Evolutionary conservation across 768 basidiomycete species (phyloP).

Genomic region (Suillus clintonianus): DNA sequence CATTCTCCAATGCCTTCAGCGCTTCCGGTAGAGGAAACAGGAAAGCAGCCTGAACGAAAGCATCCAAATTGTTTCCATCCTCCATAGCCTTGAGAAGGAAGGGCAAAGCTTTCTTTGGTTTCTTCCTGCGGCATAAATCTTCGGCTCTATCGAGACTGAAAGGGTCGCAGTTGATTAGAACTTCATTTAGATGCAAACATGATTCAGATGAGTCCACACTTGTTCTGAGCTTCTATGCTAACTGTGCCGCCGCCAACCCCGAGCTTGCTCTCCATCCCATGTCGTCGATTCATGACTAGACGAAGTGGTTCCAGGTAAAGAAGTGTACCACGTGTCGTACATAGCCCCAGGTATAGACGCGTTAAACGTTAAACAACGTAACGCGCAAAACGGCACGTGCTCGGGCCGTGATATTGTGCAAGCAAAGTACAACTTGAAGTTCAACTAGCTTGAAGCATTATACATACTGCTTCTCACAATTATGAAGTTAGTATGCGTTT

Average conservation of each 20-base stretch:
- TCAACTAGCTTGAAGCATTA: no score
- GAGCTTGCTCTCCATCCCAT: slow-evolving; percentile 21
- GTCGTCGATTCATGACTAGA: slow-evolving; percentile 11
- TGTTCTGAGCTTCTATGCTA: slow-evolving; percentile 27
- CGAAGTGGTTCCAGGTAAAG: background rate
- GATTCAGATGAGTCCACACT: slow-evolving; percentile 17
- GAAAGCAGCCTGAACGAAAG: slow-evolving; percentile 38
- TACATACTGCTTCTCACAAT: background rate
- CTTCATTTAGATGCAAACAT: background rate
- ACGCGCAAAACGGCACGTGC: background rate
- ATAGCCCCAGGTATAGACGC: background rate
- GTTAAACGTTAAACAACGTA: background rate
- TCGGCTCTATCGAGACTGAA: slow-evolving; percentile 40
- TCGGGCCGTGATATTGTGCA: background rate
- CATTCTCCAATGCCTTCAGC: slow-evolving; percentile 28
- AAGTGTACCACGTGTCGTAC: background rate
- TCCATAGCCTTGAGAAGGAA: slow-evolving; percentile 42
- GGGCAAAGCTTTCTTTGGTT: slow-evolving; percentile 37
- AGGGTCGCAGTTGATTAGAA: background rate
- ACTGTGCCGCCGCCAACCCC: slow-evolving; percentile 33
- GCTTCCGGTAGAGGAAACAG: slow-evolving; percentile 30
- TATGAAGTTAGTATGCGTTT: background rate
- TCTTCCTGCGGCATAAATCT: slow-evolving; percentile 33
- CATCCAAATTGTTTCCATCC: slow-evolving; percentile 43
- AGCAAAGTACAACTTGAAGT: no score